These are phyloP conservation scores for Cryptococcus sp. DNA, from an alignment of 1,284 basidiomycete genomes.

Conservation along the genomic window DNA sequence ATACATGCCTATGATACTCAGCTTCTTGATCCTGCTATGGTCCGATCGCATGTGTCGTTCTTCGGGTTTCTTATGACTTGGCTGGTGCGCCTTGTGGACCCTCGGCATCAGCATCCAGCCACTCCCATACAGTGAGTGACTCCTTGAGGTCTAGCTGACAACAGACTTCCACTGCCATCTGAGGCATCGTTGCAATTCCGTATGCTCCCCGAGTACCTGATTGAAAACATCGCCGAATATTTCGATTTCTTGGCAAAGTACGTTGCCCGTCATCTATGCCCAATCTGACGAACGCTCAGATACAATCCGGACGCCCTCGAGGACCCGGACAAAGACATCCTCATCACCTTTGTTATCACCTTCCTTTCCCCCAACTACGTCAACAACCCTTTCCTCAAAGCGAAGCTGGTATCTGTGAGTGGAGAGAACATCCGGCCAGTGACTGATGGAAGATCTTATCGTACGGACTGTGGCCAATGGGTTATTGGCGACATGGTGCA, in stretches of 20 bases:
- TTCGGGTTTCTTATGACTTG: slow-evolving; percentile 89
- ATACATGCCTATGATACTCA: slow-evolving; percentile 82
- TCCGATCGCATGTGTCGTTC: slow-evolving; percentile 78
- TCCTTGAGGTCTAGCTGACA: slow-evolving; percentile 7
- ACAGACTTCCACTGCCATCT: slow-evolving; percentile 77
- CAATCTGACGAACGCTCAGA: slow-evolving; percentile 52
- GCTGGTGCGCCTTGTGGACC: slow-evolving; percentile 92
- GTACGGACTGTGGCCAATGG: slow-evolving; percentile 76
- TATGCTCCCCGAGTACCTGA: slow-evolving; percentile 89
- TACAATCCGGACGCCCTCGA: slow-evolving; percentile 78
- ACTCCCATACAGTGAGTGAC: slow-evolving; percentile 64
- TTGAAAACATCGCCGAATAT: slow-evolving; percentile 93
- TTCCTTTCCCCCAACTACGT: slow-evolving; percentile 96
- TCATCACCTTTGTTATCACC: slow-evolving; percentile 86
- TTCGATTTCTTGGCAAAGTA: slow-evolving; percentile 80
- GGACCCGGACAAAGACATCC: slow-evolving; percentile 76
- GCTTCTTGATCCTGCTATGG: slow-evolving; percentile 81
- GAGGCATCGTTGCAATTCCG: slow-evolving; percentile 84
- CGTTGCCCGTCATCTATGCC: slow-evolving; percentile 32
- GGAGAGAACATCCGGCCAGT: not conserved
- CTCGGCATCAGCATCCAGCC: slow-evolving; percentile 74
- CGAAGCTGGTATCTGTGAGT: slow-evolving; percentile 90
- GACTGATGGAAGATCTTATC: slow-evolving; percentile 67
- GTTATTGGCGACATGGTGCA: slow-evolving; percentile 73
- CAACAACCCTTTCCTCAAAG: slow-evolving; percentile 97